These are phyloP conservation scores for Xylaria bambusicola DNA, from an alignment of 495 filamentous ascomycete species.

Conservation along the genomic window DNA sequence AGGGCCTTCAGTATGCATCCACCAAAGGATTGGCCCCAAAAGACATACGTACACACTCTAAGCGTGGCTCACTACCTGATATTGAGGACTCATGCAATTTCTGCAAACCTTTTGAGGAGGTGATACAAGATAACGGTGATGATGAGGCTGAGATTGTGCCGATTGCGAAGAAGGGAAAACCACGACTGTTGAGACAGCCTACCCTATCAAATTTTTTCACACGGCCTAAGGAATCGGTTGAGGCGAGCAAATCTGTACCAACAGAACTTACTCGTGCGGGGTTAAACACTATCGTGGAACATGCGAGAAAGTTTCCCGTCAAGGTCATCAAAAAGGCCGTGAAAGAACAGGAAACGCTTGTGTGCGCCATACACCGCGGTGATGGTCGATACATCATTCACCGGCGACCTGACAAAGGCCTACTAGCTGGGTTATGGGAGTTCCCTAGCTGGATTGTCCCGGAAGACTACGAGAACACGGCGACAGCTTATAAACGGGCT, in stretches of 20 bases:
- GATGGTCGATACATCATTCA: conserved; percentile 45
- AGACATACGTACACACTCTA: not conserved
- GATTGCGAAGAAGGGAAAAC: conserved; percentile 11
- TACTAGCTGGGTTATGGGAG: conserved; percentile 50
- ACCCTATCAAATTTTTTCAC: conserved; percentile 38
- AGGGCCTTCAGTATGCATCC: conserved; percentile 34
- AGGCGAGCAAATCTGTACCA: not conserved
- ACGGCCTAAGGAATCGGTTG: conserved; percentile 2
- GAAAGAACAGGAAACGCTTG: conserved; percentile 46
- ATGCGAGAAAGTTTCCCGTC: conserved; percentile 46
- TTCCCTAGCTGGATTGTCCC: conserved; percentile 42
- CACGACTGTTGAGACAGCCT: conserved; percentile 17
- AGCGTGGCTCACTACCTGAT: conserved; percentile 22
- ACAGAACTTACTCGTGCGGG: conserved; percentile 17
- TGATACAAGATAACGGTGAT: conserved; percentile 16
- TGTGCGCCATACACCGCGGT: conserved; percentile 40
- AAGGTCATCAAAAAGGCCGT: conserved; percentile 42
- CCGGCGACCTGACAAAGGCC: conserved; percentile 44
- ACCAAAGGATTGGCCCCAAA: conserved; percentile 22
- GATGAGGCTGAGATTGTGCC: not conserved
- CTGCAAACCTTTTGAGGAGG: conserved; percentile 39
- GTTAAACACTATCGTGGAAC: conserved; percentile 33
- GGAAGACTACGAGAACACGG: conserved; percentile 22
- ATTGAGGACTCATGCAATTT: conserved; percentile 46
- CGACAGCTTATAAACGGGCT: conserved; percentile 25